Evolutionary conservation across 2,329 filamentous ascomycete species (phyloP), one percentile per base, ranked within the genome.

Genomic region (Metarhizium album): DNA sequence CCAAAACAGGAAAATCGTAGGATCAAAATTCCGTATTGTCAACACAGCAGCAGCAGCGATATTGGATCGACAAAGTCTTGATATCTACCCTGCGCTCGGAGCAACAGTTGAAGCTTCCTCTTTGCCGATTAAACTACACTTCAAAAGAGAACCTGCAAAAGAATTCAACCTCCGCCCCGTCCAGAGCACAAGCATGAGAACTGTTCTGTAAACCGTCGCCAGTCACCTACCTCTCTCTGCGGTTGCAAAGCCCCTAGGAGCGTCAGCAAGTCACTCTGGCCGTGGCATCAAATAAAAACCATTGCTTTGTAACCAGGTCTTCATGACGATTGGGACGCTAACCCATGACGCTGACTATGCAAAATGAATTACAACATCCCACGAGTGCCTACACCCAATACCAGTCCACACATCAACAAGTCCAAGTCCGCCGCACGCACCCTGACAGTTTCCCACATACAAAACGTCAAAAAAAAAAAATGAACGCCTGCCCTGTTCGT

Each of bases 301-400:
- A 13, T 35, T 13, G 33, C 33, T 35, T 35, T 16, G 14, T 35
- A 35, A 35, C 11, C 33, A 40, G 37, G 40, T 23, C 3, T n/a
- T 27, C 8, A 43, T 35, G 20, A 33, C 38, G 37, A 37, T 31
- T 6, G 31, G 7, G 40, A 42, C 45, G 45, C 38, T 42, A 24
- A 24, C 3, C 29, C 40, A n/a, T 20, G 31, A 45, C 46, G 50
- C 50, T 48, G 38, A 46, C 46, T 48, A 48, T 51, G 50, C 50
- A 51, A 48, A 24, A 43, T 38, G 23, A 45, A 45, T 7, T 45
- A 27, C 20, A 51, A 51, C 42, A 45, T 35, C 37, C 29, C 38
- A 40, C 18, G 40, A 23, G 43, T 20, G 27, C n/a, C 23, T 47
- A 46, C 18, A 33, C 31, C 23, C 22, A 24, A 22, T 18, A 27